phyloP scores from a whole-genome alignment of 805 yeast genomes.

The Starmera dryadoides region DNA sequence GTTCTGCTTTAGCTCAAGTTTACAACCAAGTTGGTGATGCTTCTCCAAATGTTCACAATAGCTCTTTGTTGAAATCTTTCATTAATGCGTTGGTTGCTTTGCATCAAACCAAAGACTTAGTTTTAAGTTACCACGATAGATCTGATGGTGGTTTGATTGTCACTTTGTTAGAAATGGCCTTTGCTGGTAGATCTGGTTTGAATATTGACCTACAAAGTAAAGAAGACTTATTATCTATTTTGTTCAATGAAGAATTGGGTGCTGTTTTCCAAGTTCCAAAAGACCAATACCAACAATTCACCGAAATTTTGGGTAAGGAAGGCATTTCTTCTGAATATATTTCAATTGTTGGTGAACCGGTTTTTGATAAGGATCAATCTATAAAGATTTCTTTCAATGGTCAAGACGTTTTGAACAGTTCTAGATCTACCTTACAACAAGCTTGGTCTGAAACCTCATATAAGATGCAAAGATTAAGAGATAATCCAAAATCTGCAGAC shows the following conservation, averaged over 20 bases:
- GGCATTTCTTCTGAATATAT: constrained; percentile 53
- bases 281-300: constrained; percentile 47
- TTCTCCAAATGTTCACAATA: constrained; percentile 77
- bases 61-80: constrained; percentile 56
- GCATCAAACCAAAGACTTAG: constrained; percentile 50
- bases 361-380: constrained; percentile 45
- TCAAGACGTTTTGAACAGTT: constrained; percentile 35
- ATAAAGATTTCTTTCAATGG: constrained; percentile 43
- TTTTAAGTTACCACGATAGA: constrained; percentile 88
- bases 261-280: constrained; percentile 83
- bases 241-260: constrained; percentile 93
- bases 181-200: constrained; percentile 88
- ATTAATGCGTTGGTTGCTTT: constrained; percentile 61
- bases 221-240: constrained; percentile 41
- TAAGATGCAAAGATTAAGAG: constrained; percentile 85
- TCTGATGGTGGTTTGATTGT: constrained; percentile 94
- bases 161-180: constrained; percentile 90
- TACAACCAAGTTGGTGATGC: constrained; percentile 79
- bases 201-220: constrained; percentile 39
- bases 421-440: constrained; percentile 71
- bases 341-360: constrained; percentile 64
- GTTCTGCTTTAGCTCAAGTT: constrained; percentile 92
- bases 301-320: constrained; percentile 42
- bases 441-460: constrained; percentile 86
- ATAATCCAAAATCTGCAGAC: constrained; percentile 84